Conservation (phyloP, 306 rosid genomes). For the Ammopiptanthus mongolicus region DNA sequence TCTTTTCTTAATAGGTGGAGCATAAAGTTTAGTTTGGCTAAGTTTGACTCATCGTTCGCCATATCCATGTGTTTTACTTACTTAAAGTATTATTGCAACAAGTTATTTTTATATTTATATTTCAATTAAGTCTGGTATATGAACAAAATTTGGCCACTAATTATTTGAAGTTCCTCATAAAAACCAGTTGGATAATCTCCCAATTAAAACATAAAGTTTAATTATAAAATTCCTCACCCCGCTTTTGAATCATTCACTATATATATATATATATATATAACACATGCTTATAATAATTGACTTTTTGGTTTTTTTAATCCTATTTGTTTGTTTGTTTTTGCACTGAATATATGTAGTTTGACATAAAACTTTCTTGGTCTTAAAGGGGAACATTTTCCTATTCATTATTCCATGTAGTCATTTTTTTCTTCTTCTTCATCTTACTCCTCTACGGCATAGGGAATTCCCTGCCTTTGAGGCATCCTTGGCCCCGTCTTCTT, state of each 20-base stretch:
- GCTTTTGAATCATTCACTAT: background rate
- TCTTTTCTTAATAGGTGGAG: background rate
- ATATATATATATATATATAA: too few species aligned
- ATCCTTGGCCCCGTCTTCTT: background rate
- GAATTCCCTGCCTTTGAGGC: background rate
- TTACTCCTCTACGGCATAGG: background rate
- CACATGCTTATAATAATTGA: background rate
- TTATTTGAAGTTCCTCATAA: background rate
- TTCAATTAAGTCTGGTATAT: too few species aligned
- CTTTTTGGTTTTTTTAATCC: too few species aligned
- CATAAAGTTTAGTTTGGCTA: background rate
- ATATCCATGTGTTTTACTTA: background rate
- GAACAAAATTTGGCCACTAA: background rate
- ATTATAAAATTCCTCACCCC: too few species aligned
- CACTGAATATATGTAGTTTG: slow-evolving; percentile 1
- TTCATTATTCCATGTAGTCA: slow-evolving; percentile 1
- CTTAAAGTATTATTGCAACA: too few species aligned
- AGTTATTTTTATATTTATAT: too few species aligned
- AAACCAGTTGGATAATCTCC: too few species aligned
- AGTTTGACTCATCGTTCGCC: background rate
- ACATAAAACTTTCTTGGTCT: background rate
- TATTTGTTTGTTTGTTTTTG: too few species aligned
- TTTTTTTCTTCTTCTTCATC: slow-evolving; percentile 5
- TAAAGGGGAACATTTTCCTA: slow-evolving; percentile 1
- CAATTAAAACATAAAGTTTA: background rate